Conservation (phyloP, 345 rosid species). For the Citrus reticulata region DNA sequence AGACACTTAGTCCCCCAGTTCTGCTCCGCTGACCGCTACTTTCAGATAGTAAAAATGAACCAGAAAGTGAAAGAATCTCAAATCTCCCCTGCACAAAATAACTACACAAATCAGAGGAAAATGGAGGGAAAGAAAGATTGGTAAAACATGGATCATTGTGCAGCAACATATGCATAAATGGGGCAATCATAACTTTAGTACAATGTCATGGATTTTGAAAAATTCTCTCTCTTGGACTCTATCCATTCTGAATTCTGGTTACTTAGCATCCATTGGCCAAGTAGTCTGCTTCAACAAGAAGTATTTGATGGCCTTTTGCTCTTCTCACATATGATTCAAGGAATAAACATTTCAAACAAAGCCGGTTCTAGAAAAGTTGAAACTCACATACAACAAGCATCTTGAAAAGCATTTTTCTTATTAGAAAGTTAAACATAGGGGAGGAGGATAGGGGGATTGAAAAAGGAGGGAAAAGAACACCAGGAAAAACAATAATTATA, state of each 20-base stretch:
- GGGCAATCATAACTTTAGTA: neutral
- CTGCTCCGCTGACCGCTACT: conserved; percentile 68
- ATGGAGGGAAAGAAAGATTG: neutral
- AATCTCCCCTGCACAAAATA: conserved; percentile 63
- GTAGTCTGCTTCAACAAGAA: neutral
- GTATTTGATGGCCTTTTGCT: neutral
- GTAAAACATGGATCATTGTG: neutral
- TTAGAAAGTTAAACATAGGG: neutral
- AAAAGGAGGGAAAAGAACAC: neutral
- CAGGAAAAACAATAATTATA: neutral
- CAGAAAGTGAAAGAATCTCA: conserved; percentile 83
- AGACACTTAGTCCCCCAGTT: conserved; percentile 71
- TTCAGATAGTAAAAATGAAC: conserved; percentile 77
- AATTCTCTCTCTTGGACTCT: too few relatives aligned
- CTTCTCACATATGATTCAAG: neutral
- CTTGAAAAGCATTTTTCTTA: neutral
- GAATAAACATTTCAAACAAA: neutral
- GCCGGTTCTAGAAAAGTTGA: neutral
- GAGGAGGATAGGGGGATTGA: neutral
- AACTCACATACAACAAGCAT: neutral
- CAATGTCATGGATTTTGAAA: neutral
- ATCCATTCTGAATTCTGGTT: neutral
- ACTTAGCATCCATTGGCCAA: neutral
- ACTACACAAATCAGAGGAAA: neutral
- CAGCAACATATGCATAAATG: neutral